Conservation (phyloP, 495 filamentous ascomycete species). For the Platismatia glauca region DNA sequence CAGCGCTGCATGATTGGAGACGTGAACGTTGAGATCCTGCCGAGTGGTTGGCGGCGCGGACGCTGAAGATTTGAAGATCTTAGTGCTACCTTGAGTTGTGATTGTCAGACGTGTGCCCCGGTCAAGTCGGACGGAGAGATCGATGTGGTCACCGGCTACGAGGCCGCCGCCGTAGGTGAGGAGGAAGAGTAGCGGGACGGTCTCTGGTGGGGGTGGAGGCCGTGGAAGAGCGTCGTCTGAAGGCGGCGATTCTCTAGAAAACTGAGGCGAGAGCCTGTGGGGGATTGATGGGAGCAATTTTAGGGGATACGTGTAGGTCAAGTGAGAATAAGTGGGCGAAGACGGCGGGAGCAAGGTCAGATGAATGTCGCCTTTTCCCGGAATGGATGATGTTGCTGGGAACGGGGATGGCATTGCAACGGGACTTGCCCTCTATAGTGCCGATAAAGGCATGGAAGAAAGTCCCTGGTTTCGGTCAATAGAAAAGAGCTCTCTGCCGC, state of each 20-base stretch:
- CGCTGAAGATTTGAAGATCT: constrained; percentile 72
- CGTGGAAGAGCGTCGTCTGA: constrained; percentile 1
- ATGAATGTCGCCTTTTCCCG: constrained; percentile 71
- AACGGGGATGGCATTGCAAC: constrained; percentile 45
- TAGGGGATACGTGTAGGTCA: constrained; percentile 87
- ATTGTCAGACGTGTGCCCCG: constrained; percentile 61
- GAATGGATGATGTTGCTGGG: constrained; percentile 55
- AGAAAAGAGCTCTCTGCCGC: not conserved
- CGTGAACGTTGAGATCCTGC: constrained; percentile 56
- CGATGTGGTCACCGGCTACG: constrained; percentile 73
- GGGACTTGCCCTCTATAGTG: not conserved
- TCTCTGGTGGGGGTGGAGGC: constrained; percentile 26
- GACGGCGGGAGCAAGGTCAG: constrained; percentile 63
- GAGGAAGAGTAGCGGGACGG: constrained; percentile 59
- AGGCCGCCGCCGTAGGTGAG: constrained; percentile 93
- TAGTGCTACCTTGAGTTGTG: constrained; percentile 91
- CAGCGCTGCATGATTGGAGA: constrained; percentile 57
- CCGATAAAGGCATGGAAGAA: not conserved
- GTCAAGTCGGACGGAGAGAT: constrained; percentile 59
- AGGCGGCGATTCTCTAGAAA: not conserved
- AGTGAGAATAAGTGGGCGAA: constrained; percentile 58
- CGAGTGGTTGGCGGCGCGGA: constrained; percentile 26
- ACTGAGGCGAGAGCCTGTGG: constrained; percentile 32
- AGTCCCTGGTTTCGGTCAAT: not conserved
- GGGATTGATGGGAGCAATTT: constrained; percentile 67